phyloP scores from a whole-genome alignment of 2,329 filamentous ascomycete genomes.

The Annulohypoxylon truncatum region DNA sequence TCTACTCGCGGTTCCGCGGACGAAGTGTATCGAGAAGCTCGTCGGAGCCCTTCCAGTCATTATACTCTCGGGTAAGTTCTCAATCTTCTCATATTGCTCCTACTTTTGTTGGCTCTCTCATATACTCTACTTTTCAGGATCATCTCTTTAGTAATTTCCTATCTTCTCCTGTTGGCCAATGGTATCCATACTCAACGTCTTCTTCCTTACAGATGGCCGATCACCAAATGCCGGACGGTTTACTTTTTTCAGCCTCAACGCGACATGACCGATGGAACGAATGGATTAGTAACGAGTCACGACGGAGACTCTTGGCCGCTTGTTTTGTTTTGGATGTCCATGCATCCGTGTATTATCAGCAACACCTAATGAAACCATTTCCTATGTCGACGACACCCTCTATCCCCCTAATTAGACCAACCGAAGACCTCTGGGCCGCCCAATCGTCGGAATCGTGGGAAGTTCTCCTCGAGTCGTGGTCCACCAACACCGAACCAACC shows the following conservation, averaged over 20 bases:
- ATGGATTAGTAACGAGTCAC: conserved; percentile 66
- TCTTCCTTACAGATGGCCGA: conserved; percentile 56
- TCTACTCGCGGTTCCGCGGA: conserved; percentile 66
- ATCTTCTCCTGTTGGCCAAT: conserved; percentile 46
- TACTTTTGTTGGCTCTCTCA: conserved; percentile 48
- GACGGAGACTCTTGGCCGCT: conserved; percentile 64
- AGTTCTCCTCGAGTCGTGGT: conserved; percentile 45
- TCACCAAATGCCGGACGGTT: conserved; percentile 46
- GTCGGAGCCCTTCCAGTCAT: conserved; percentile 61
- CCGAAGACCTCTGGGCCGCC: conserved; percentile 63
- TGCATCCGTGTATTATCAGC: conserved; percentile 66
- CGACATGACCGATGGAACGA: conserved; percentile 58
- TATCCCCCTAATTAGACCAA: conserved; percentile 61
- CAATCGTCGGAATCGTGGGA: conserved; percentile 60
- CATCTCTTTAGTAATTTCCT: conserved; percentile 51
- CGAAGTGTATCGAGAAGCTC: conserved; percentile 60
- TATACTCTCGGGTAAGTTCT: conserved; percentile 66
- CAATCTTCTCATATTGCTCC: conserved; percentile 47
- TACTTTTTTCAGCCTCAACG: conserved; percentile 40
- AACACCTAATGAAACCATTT: conserved; percentile 55
- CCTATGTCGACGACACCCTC: conserved; percentile 51
- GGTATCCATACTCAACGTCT: conserved; percentile 52
- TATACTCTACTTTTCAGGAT: conserved; percentile 51
- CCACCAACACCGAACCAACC: conserved; percentile 46
- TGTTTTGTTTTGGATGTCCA: conserved; percentile 69